These are phyloP conservation scores for Trypanosoma cruzi DNA, from an alignment of 208 protist genomes.

Conservation along the genomic window DNA sequence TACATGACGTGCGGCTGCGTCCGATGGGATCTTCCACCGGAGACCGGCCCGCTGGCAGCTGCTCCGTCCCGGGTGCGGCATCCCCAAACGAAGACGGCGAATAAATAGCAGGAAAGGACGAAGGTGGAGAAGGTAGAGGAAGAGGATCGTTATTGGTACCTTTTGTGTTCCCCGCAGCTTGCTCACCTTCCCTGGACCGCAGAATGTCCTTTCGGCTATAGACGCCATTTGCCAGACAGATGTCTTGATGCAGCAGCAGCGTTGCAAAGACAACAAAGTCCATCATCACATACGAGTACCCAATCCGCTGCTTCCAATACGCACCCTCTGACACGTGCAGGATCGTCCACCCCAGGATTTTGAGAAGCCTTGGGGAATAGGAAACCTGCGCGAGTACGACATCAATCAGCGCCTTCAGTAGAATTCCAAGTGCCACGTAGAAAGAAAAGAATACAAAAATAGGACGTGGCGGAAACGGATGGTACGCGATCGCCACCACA, in stretches of 20 bases:
- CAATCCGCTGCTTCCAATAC: slow-evolving; percentile 11
- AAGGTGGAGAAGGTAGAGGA: too few species aligned
- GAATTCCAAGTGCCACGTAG: slow-evolving; percentile 40
- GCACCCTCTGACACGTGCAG: slow-evolving; percentile 16
- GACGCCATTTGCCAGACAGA: slow-evolving; percentile 39
- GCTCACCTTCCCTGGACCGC: background rate
- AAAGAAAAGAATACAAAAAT: slow-evolving; percentile 33
- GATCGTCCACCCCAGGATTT: slow-evolving; percentile 31
- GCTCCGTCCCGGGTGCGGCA: background rate
- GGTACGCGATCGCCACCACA: slow-evolving; percentile 43
- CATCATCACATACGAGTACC: slow-evolving; percentile 34
- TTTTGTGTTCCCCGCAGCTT: background rate
- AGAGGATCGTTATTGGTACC: background rate
- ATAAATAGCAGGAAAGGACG: background rate
- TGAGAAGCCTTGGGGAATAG: slow-evolving; percentile 18
- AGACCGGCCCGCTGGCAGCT: too few species aligned
- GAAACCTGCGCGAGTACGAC: slow-evolving; percentile 23
- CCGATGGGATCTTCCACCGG: background rate
- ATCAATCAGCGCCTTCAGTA: slow-evolving; percentile 40
- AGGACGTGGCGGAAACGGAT: slow-evolving; percentile 45
- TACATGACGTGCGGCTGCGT: background rate
- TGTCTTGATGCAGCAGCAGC: slow-evolving; percentile 36
- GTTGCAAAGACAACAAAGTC: slow-evolving; percentile 38
- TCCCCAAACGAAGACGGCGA: background rate
- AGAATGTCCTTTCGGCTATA: slow-evolving; percentile 34